Percentiles rank a stretch among this genome's conserved stretches.
phyloP scores from a whole-genome alignment of 139 green algal species.

The Micromonas commoda region DNA sequence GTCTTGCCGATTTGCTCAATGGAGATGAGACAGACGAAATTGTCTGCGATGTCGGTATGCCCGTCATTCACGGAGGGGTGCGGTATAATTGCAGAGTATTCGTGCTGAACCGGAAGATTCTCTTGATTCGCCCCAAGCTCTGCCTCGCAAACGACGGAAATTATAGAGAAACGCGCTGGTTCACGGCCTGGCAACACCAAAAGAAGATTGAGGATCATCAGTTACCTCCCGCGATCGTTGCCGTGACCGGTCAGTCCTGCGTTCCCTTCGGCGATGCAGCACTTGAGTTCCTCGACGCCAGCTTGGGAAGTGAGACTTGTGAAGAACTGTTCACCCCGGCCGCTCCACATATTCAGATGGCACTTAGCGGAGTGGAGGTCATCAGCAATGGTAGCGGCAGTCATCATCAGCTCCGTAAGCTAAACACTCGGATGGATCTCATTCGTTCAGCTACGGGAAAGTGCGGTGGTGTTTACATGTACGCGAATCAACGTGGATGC shows the following conservation, averaged over 20 bases:
- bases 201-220: conserved; percentile 54
- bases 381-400: conserved; percentile 86
- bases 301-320: conserved; percentile 38
- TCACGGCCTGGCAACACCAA: conserved; percentile 62
- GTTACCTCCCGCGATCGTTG: conserved; percentile 55
- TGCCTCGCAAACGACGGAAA: conserved; percentile 94
- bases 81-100: conserved; percentile 91
- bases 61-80: conserved; percentile 79
- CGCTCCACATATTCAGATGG: conserved; percentile 46
- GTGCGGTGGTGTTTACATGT: conserved; percentile 91
- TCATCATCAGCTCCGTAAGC: conserved; percentile 79
- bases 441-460: conserved; percentile 78
- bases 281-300: conserved; percentile 57
- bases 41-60: conserved; percentile 85
- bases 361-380: conserved; percentile 74
- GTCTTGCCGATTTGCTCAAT: conserved; percentile 51
- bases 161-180: conserved; percentile 78
- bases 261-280: conserved; percentile 77
- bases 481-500: conserved; percentile 94
- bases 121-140: conserved; percentile 91
- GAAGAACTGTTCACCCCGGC: conserved; percentile 90
- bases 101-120: conserved; percentile 64
- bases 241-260: conserved; percentile 53
- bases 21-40: conserved; percentile 64
- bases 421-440: conserved; percentile 76